Percentiles rank a stretch among this genome's conserved stretches.
Evolutionary conservation across 345 rosid species (phyloP).

Genomic region (Moringa oleifera): DNA sequence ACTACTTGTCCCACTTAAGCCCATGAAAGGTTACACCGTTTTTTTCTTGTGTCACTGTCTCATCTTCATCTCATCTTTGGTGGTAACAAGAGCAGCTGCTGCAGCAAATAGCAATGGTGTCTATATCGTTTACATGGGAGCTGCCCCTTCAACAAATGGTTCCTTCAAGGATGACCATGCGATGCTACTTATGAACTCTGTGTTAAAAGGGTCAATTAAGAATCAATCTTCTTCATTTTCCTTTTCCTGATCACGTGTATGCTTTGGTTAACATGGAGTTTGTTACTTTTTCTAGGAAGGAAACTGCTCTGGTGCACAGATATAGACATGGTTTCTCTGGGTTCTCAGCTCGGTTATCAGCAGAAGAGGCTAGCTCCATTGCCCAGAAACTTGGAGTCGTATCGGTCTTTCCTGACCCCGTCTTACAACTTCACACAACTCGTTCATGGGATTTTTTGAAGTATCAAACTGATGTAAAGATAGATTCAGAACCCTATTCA

Average conservation of each 20-base stretch:
- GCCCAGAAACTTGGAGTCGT: slow-evolving; percentile 56
- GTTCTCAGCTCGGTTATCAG: slow-evolving; percentile 69
- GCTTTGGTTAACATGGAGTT: too few species aligned
- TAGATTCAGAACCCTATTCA: slow-evolving; percentile 36
- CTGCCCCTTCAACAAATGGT: slow-evolving; percentile 34
- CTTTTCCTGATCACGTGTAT: too few species aligned
- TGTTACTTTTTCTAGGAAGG: slow-evolving; percentile 48
- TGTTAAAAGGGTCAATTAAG: slow-evolving; percentile 31
- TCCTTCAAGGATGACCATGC: slow-evolving; percentile 25
- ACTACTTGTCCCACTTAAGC: background rate
- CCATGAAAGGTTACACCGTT: slow-evolving; percentile 34
- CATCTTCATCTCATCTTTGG: slow-evolving; percentile 14
- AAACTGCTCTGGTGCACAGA: slow-evolving; percentile 34
- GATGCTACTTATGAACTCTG: slow-evolving; percentile 42
- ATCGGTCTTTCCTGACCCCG: slow-evolving; percentile 65
- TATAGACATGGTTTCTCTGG: slow-evolving; percentile 69
- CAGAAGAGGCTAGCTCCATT: slow-evolving; percentile 52
- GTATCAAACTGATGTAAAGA: slow-evolving; percentile 44
- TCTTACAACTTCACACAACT: slow-evolving; percentile 69
- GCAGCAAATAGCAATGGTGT: slow-evolving; percentile 31
- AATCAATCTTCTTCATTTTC: background rate
- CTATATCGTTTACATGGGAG: slow-evolving; percentile 72
- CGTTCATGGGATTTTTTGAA: slow-evolving; percentile 94
- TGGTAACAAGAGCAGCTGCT: slow-evolving; percentile 16
- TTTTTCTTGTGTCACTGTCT: slow-evolving; percentile 14